Base-by-base conservation (phyloP, 768 basidiomycete species). In the Calocera viscosa region DNA sequence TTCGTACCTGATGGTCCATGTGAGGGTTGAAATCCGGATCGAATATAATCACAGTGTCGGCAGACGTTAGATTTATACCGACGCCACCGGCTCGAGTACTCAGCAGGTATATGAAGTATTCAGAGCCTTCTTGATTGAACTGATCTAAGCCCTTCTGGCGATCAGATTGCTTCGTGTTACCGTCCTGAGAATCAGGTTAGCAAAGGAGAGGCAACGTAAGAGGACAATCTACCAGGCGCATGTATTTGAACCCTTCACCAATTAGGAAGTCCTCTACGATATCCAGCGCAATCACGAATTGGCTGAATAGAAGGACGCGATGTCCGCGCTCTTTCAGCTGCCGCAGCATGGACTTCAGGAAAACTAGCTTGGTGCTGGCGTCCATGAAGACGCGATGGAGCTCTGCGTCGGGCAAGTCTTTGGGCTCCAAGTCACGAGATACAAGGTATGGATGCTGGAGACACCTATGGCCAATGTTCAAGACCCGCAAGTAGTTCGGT, bases 11-110 rank as follows among this genome's bases (percentile, higher is more conserved):
- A 64, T 94, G 80, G 77, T 94, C 93, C 70, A 69, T 40, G 77
- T 96, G 93, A n/a, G 95, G 95, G 73, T 99, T 99, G 76, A 94
- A 99, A 78, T 99, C 96, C 0, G 94, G 93, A 73, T 99, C 95
- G 71, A 87, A 91, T 66, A 93, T 87, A 49, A 93, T 88, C 32
- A 94, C 93, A 0, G 94, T 95, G 74, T 97, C 95, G 22, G 95
- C 94, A 8, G 86, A 90, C 79, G 88, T 83, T 33, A 92, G 83
- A 74, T 97, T 98, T 75, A 98, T 81, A 5, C 82, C 81, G 65
- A 92, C 90, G 65, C 93, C 94, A 17, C 95, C 94, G 43, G 95
- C 96, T 33, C 95, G 86, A 38, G 94, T 91, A 2, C 91, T 89
- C 41, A 99, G 81, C 1, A 99, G 79, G 76, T 92, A 99, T 69